A percentile compares a stretch with the other conserved stretches of the same genome.
Evolutionary conservation across 1,139 yeast genomes (phyloP).

Genomic region (Zygosaccharomyces pseudobailii): DNA sequence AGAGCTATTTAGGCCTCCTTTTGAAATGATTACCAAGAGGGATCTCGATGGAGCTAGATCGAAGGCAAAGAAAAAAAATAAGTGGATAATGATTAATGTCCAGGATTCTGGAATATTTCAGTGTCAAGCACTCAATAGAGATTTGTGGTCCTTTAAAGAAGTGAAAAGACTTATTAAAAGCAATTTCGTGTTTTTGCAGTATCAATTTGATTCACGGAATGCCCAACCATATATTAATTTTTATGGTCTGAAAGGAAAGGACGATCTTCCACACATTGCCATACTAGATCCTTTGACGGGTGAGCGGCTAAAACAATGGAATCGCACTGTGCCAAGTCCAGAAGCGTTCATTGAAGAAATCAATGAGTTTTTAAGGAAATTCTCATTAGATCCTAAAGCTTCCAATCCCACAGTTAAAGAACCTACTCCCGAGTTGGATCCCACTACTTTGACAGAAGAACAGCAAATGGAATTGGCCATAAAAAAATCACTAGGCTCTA

Average conservation of each 20-base stretch:
- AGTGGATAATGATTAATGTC: constrained; percentile 84
- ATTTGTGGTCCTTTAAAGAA: constrained; percentile 76
- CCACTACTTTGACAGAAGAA: constrained; percentile 68
- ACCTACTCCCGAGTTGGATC: constrained; percentile 44
- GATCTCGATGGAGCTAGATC: constrained; percentile 68
- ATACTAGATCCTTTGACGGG: constrained; percentile 95
- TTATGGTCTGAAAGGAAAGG: constrained; percentile 51
- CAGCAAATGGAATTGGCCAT: constrained; percentile 80
- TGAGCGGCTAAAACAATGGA: constrained; percentile 77
- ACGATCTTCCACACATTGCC: constrained; percentile 78
- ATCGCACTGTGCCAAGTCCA: constrained; percentile 52
- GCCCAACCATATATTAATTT: constrained; percentile 69
- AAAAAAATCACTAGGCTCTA: constrained; percentile 51
- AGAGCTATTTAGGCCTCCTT: constrained; percentile 84
- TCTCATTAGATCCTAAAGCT: constrained; percentile 60
- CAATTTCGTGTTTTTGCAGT: constrained; percentile 76
- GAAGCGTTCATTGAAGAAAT: constrained; percentile 58
- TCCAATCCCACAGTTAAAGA: constrained; percentile 61
- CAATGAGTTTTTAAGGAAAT: constrained; percentile 53
- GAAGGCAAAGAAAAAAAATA: constrained; percentile 56
- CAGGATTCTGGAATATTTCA: constrained; percentile 82
- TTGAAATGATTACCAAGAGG: constrained; percentile 69
- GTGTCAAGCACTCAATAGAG: constrained; percentile 88
- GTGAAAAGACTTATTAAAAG: constrained; percentile 61
- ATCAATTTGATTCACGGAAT: constrained; percentile 67